Percentiles rank a stretch among this genome's conserved stretches.
Conservation (phyloP, 352 stramenopile genomes). For the Globisporangium ultimum region DNA sequence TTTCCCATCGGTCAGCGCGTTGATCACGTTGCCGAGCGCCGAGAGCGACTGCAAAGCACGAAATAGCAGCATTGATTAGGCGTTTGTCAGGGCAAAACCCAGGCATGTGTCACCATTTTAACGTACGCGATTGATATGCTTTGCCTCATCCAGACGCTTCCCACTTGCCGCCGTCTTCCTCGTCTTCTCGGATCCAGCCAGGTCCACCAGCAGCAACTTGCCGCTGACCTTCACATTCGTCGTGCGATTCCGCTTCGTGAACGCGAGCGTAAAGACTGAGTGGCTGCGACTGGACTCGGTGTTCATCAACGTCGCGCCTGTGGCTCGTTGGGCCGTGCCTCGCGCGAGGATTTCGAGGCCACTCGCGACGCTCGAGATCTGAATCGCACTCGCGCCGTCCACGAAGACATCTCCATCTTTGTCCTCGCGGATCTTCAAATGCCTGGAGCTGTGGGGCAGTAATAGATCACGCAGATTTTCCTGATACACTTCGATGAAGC, state of each 20-base stretch:
- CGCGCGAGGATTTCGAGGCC: conserved; percentile 35
- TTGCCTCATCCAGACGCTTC: conserved; percentile 60
- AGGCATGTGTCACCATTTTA: too few relatives aligned
- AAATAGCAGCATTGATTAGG: background rate
- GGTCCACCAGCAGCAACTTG: conserved; percentile 59
- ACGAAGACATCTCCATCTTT: conserved; percentile 32
- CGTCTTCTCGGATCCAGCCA: conserved; percentile 66
- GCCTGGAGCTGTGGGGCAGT: conserved; percentile 22
- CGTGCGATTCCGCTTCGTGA: conserved; percentile 25
- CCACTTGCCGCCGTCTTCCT: conserved; percentile 52
- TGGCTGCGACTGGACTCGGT: conserved; percentile 64
- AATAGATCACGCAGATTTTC: conserved; percentile 64
- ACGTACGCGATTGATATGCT: conserved; percentile 68
- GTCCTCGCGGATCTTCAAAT: conserved; percentile 46
- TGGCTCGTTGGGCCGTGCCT: conserved; percentile 36
- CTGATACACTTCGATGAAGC: conserved; percentile 73
- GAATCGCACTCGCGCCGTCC: conserved; percentile 47
- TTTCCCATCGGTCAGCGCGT: conserved; percentile 45
- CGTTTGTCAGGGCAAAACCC: too few relatives aligned
- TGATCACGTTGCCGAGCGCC: conserved; percentile 68
- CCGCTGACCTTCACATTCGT: conserved; percentile 6
- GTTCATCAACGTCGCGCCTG: conserved; percentile 54
- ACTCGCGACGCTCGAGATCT: conserved; percentile 19
- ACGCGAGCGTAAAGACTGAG: conserved; percentile 55
- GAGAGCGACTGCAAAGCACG: conserved; percentile 51